A percentile compares a stretch with the other conserved stretches of the same genome.
These are phyloP conservation scores for Kluyveromyces lactis DNA, from an alignment of 805 yeast species.

Conservation along the genomic window DNA sequence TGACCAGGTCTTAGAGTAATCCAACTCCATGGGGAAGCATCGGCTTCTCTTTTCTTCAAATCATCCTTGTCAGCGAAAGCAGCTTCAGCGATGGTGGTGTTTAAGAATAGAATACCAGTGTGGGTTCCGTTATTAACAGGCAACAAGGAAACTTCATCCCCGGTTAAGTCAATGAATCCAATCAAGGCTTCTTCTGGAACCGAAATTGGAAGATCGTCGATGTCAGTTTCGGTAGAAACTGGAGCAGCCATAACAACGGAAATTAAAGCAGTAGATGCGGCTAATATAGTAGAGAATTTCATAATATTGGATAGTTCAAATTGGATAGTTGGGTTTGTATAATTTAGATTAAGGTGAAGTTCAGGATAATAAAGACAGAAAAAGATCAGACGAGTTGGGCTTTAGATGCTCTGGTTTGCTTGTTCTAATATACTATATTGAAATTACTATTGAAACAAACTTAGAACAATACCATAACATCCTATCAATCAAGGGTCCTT, in stretches of 20 bases:
- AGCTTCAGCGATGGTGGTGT: constrained; percentile 23
- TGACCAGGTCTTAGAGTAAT: constrained; percentile 18
- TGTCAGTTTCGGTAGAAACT: constrained; percentile 10
- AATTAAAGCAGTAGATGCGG: constrained; percentile 1
- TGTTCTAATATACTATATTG: too few relatives aligned
- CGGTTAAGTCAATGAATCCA: constrained; percentile 24
- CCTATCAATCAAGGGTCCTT: too few relatives aligned
- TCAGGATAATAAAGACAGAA: too few relatives aligned
- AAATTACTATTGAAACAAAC: too few relatives aligned
- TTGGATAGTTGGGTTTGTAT: neutral
- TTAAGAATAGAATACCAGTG: constrained; percentile 24
- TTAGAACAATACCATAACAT: too few relatives aligned
- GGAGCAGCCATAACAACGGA: constrained; percentile 13
- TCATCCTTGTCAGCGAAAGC: constrained; percentile 10
- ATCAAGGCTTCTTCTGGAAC: constrained; percentile 28
- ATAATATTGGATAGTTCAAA: constrained; percentile 2
- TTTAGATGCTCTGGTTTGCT: too few relatives aligned
- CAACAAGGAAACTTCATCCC: constrained; percentile 20
- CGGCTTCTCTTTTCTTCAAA: constrained; percentile 18
- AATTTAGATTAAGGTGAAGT: too few relatives aligned
- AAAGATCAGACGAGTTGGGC: too few relatives aligned
- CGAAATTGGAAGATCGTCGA: constrained; percentile 6
- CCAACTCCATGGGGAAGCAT: constrained; percentile 26
- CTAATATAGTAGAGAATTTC: constrained; percentile 8
- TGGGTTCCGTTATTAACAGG: constrained; percentile 24